phyloP scores from a whole-genome alignment of 139 green algal species.

The Asterochloris sp. region DNA sequence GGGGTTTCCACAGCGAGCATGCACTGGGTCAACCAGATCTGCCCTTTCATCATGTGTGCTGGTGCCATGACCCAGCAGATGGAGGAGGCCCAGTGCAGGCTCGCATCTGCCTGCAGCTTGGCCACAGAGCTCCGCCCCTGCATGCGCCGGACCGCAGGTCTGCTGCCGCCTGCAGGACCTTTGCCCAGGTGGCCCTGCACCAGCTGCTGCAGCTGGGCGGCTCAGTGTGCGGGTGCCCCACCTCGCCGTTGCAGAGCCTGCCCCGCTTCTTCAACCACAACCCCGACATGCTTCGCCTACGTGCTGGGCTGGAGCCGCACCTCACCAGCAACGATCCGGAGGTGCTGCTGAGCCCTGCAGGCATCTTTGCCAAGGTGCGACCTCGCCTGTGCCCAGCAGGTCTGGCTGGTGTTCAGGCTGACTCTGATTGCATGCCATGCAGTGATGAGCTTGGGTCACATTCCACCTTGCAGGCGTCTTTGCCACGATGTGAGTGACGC shows the following conservation, averaged over 20 bases:
- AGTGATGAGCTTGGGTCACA: not conserved
- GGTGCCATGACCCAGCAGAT: not conserved
- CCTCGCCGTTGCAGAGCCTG: not conserved
- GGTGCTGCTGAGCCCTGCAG: conserved; percentile 7
- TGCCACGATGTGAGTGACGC: not conserved
- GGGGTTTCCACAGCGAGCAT: conserved; percentile 15
- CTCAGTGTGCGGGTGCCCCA: not conserved
- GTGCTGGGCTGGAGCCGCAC: not conserved
- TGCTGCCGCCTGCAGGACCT: conserved; percentile 18
- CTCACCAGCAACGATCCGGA: conserved; percentile 26
- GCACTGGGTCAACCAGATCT: not conserved
- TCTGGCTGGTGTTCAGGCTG: not conserved
- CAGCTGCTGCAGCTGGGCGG: conserved; percentile 26
- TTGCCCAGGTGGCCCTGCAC: conserved; percentile 37
- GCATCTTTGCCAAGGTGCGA: conserved; percentile 22
- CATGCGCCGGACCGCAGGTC: conserved; percentile 1
- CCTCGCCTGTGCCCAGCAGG: not conserved
- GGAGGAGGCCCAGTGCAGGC: no score
- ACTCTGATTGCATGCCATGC: not conserved
- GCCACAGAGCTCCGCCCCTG: conserved; percentile 65
- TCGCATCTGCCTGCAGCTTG: conserved; percentile 44
- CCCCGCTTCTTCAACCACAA: conserved; percentile 37
- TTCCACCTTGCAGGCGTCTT: not conserved
- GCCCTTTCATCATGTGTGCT: not conserved
- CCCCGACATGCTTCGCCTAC: conserved; percentile 30